phyloP scores from a whole-genome alignment of 2,329 filamentous ascomycete genomes.

The Aspergillus fumigatus region DNA sequence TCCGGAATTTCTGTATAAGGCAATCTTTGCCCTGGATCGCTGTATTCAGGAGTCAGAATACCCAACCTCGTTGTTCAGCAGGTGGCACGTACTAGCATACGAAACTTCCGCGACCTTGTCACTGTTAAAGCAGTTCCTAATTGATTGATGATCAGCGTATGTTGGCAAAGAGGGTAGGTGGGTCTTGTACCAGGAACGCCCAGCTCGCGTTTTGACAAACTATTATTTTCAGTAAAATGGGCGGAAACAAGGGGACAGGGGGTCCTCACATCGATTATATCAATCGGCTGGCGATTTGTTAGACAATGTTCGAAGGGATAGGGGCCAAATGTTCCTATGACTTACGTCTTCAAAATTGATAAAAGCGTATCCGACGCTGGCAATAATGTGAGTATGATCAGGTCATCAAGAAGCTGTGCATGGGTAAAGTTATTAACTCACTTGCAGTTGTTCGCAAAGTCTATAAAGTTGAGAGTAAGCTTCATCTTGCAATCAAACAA shows the following conservation, averaged over 20 bases:
- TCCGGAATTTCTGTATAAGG: conserved; percentile 90
- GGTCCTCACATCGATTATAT: conserved; percentile 66
- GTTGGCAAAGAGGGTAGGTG: neutral
- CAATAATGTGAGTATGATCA: conserved; percentile 3
- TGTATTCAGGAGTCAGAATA: conserved; percentile 36
- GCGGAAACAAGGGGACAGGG: conserved; percentile 14
- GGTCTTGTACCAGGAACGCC: conserved; percentile 59
- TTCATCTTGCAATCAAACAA: neutral
- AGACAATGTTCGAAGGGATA: conserved; percentile 23
- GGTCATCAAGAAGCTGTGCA: neutral
- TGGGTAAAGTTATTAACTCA: conserved; percentile 41
- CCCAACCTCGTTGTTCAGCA: neutral
- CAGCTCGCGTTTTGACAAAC: conserved; percentile 68
- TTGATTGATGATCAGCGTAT: conserved; percentile 1
- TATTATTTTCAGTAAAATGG: conserved; percentile 37
- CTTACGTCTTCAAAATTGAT: conserved; percentile 86
- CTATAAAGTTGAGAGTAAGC: conserved; percentile 31
- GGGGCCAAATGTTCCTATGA: neutral
- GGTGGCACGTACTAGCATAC: conserved; percentile 71
- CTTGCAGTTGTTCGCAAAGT: conserved; percentile 81
- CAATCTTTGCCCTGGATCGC: conserved; percentile 91
- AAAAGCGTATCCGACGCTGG: conserved; percentile 91
- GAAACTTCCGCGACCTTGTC: conserved; percentile 86
- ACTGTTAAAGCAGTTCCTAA: conserved; percentile 73
- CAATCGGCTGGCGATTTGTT: conserved; percentile 54